phyloP scores from a whole-genome alignment of 176 grass and related monocot species.

The Triticum timopheevii region DNA sequence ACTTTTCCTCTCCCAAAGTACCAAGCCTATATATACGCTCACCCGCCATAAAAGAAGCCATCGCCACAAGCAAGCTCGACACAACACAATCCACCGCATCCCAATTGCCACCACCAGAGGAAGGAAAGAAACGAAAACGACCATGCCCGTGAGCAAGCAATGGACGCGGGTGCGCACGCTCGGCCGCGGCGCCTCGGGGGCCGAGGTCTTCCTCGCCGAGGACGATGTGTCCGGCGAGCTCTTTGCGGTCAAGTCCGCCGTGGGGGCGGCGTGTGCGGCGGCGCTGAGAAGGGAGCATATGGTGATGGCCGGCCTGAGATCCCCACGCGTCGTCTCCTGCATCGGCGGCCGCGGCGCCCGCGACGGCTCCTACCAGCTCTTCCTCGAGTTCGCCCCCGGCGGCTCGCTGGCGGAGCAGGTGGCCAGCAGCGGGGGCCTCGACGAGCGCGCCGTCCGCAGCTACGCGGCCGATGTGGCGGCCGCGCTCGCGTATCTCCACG shows the following conservation, averaged over 20 bases:
- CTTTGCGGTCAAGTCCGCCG: conserved; percentile 63
- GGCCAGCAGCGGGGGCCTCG: conserved; percentile 6
- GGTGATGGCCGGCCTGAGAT: conserved; percentile 34
- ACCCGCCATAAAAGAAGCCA: neutral
- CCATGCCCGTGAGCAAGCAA: neutral
- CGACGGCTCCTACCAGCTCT: neutral
- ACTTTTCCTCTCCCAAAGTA: neutral
- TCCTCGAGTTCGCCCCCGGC: conserved; percentile 75
- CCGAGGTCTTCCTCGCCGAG: conserved; percentile 56
- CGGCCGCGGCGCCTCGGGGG: conserved; percentile 61
- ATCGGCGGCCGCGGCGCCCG: conserved; percentile 25
- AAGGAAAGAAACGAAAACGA: neutral
- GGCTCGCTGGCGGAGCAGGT: conserved; percentile 54
- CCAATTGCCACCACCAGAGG: neutral
- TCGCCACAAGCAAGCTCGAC: neutral
- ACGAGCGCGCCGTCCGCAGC: conserved; percentile 9
- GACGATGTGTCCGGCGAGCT: conserved; percentile 22
- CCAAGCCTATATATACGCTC: conserved; percentile 5
- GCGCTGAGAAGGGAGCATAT: conserved; percentile 44
- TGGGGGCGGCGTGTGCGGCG: neutral
- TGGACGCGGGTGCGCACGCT: conserved; percentile 57
- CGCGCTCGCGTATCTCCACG: conserved; percentile 64
- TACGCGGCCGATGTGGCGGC: conserved; percentile 37
- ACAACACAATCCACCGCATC: neutral
- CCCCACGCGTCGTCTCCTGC: conserved; percentile 61